phyloP scores from a whole-genome alignment of 108 stramenopile species.

The Pseudonitzschia pungens region DNA sequence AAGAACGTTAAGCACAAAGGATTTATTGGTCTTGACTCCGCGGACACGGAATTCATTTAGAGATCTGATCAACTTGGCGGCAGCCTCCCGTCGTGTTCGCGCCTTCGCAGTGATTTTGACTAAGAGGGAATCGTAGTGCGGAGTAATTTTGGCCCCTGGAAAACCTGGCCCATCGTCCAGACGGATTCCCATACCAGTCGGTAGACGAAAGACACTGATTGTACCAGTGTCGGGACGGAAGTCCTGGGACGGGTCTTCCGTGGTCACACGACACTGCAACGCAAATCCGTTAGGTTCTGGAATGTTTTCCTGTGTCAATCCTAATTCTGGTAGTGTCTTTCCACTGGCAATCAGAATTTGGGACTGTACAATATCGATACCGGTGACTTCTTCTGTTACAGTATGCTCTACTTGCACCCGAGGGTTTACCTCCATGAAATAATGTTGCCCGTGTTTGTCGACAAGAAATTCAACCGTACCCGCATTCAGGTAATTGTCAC shows the following conservation, averaged over 20 bases:
- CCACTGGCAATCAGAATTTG: conserved; percentile 93
- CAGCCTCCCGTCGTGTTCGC: conserved; percentile 74
- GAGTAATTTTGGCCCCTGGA: conserved; percentile 55
- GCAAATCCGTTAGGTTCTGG: conserved; percentile 75
- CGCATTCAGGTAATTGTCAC: conserved; percentile 89
- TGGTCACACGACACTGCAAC: conserved; percentile 96
- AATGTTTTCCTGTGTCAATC: conserved; percentile 69
- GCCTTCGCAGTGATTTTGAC: conserved; percentile 88
- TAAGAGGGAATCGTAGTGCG: conserved; percentile 88
- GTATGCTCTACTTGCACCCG: conserved; percentile 93
- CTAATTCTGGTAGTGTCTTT: conserved; percentile 75
- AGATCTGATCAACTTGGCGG: conserved; percentile 67
- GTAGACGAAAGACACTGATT: conserved; percentile 89
- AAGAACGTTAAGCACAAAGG: conserved; percentile 89
- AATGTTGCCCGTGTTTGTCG: conserved; percentile 84
- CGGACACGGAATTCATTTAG: conserved; percentile 92
- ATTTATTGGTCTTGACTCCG: conserved; percentile 80
- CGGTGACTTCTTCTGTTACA: conserved; percentile 90
- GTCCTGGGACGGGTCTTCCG: conserved; percentile 90
- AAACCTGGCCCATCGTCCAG: conserved; percentile 85
- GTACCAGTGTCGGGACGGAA: conserved; percentile 93
- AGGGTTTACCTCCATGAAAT: conserved; percentile 96
- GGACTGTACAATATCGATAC: conserved; percentile 90
- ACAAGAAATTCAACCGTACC: conserved; percentile 98
- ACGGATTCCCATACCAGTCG: conserved; percentile 94